These are phyloP conservation scores for Trichoderma koningii DNA, from an alignment of 2,329 filamentous ascomycete species.

Conservation along the genomic window DNA sequence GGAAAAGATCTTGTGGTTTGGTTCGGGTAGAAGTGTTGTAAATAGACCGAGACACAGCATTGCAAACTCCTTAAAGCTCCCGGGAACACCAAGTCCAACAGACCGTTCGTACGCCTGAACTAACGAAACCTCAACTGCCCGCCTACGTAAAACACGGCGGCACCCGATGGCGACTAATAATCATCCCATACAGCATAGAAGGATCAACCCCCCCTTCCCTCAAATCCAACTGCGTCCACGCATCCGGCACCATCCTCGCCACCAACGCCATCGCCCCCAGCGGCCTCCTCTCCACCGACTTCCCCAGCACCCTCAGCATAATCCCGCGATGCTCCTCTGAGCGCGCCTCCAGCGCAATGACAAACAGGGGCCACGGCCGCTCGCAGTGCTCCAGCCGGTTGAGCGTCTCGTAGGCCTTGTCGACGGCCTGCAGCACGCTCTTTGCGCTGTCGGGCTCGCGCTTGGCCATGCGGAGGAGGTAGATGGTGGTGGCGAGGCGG, in stretches of 20 bases:
- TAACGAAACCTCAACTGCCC: background rate
- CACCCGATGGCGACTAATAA: conserved; percentile 20
- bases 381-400: conserved; percentile 14
- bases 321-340: conserved; percentile 18
- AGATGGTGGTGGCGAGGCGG: conserved; percentile 20
- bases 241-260: conserved; percentile 18
- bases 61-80: background rate
- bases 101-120: too few relatives aligned
- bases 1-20: too few relatives aligned
- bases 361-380: conserved; percentile 23
- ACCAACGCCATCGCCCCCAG: conserved; percentile 14
- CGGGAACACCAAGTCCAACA: too few relatives aligned
- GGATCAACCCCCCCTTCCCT: conserved; percentile 9
- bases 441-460: background rate
- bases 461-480: conserved; percentile 22
- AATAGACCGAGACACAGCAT: conserved; percentile 12
- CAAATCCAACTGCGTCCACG: conserved; percentile 25
- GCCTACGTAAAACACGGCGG: conserved; percentile 21
- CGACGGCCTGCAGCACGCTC: background rate
- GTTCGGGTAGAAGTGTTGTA: background rate
- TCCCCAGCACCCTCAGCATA: conserved; percentile 4
- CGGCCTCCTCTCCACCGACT: conserved; percentile 12
- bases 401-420: conserved; percentile 19
- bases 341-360: conserved; percentile 19
- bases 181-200: conserved; percentile 7